These are phyloP conservation scores for Xylaria polymorpha DNA, from an alignment of 2,329 filamentous ascomycete species.

Conservation along the genomic window DNA sequence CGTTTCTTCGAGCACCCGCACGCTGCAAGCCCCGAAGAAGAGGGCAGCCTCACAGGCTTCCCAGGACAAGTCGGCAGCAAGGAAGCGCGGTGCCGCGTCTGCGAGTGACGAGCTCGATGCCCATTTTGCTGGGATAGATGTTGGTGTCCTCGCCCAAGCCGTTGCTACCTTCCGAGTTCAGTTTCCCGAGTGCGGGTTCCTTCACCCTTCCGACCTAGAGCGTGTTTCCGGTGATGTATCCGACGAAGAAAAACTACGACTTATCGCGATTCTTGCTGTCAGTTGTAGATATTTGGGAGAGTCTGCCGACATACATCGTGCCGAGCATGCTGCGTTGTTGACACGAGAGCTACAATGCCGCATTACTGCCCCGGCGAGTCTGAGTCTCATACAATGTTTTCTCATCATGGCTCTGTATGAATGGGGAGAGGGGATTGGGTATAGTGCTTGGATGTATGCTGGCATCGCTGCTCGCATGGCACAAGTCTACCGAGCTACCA, in stretches of 20 bases:
- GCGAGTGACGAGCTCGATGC: conserved; percentile 21
- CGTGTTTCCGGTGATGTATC: conserved; percentile 22
- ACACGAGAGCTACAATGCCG: conserved; percentile 34
- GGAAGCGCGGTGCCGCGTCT: conserved; percentile 8
- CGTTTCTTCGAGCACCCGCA: neutral
- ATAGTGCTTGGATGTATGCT: conserved; percentile 38
- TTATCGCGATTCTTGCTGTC: conserved; percentile 36
- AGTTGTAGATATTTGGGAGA: conserved; percentile 34
- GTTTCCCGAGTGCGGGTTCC: conserved; percentile 38
- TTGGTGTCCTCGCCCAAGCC: conserved; percentile 28
- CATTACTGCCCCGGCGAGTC: conserved; percentile 34
- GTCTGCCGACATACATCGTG: conserved; percentile 20
- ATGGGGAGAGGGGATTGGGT: conserved; percentile 36
- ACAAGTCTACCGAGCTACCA: conserved; percentile 36
- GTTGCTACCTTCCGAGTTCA: conserved; percentile 33
- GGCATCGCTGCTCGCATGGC: conserved; percentile 39
- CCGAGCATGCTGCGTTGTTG: conserved; percentile 29
- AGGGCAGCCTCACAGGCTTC: conserved; percentile 2
- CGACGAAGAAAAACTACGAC: conserved; percentile 33
- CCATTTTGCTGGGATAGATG: conserved; percentile 31
- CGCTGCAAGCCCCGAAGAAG: conserved; percentile 21
- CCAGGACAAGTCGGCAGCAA: neutral
- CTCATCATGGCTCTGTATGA: conserved; percentile 38
- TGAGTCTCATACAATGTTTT: conserved; percentile 37
- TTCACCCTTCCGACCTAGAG: conserved; percentile 35